Evolutionary conservation across 2,329 filamentous ascomycete species (phyloP), one percentile per base, ranked within the genome.

Genomic region (Alternaria gaisen): DNA sequence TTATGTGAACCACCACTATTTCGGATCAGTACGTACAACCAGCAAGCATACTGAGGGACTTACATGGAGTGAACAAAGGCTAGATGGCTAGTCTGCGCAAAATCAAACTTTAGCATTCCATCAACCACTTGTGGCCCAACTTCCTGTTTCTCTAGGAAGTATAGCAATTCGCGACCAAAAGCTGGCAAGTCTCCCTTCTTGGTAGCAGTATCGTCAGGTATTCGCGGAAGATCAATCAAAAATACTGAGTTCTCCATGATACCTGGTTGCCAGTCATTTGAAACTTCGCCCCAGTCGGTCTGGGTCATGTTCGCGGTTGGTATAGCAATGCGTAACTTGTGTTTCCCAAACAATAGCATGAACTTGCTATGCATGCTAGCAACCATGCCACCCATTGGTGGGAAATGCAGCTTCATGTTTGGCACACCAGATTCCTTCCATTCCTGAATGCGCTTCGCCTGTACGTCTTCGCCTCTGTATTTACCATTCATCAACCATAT

Each of bases 301-400:
- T 87, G 84, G 12, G 91, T 89, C 50, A 97, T 82, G 71, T 99
- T 99, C 1, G 93, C 95, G 4, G 90, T 94, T 0, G 95, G 93
- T 2, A 98, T 83, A 1, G 91, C 94, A 44, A 99, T 84, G 7
- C 95, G 88, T 16, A 97, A 79, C 75, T 93, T 89, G 1, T 80
- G 80, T 0, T 86, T 80, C 69, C 93, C 92, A 70, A 93, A 94
- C n/a, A 98, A 84, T 1, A 98, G 80, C 85, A 97, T 94, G 43
- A 98, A 83, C 75, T 99, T 98, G 51, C 93, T 97, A 78, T 98
- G 95, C 93, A 98, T 97, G 70, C 85, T 89, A 24, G 89, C 90
- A 6, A 87, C 80, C 47, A 86, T 83, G 2, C 88, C 86, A 41
- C 87, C 83, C 91, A 97, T 94, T 2, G 86, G 85, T 16, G 94